These are phyloP conservation scores for Taphrina flavorubra DNA, from an alignment of 1,139 yeast species.

Conservation along the genomic window DNA sequence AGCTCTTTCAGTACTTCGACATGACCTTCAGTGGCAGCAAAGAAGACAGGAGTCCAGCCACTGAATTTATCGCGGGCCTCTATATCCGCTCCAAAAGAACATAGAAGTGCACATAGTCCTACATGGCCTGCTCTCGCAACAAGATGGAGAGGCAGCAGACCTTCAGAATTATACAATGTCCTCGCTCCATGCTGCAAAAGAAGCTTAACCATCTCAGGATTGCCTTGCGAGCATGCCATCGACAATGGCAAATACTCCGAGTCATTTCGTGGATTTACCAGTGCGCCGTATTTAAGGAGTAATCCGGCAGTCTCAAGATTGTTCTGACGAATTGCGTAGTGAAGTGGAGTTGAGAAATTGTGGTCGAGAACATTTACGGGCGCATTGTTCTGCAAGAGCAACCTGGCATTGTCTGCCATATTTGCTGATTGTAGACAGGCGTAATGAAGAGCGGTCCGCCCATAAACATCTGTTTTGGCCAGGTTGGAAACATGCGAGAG, in stretches of 20 bases:
- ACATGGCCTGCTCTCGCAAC: constrained; percentile 84
- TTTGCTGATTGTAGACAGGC: constrained; percentile 61
- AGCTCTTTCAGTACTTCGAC: constrained; percentile 71
- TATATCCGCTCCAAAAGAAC: constrained; percentile 75
- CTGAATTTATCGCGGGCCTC: constrained; percentile 82
- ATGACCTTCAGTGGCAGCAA: constrained; percentile 88
- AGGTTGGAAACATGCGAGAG: constrained; percentile 4
- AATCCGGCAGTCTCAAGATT: constrained; percentile 63
- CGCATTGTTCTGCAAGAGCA: constrained; percentile 51
- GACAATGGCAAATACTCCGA: constrained; percentile 76
- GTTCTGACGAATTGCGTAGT: constrained; percentile 75
- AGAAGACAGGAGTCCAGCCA: constrained; percentile 92
- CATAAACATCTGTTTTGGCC: constrained; percentile 63
- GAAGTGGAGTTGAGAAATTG: constrained; percentile 66
- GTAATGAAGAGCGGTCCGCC: constrained; percentile 85
- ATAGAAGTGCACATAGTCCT: constrained; percentile 68
- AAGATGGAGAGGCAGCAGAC: constrained; percentile 84
- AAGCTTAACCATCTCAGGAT: constrained; percentile 69
- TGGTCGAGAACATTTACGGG: constrained; percentile 54
- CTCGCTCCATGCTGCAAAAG: constrained; percentile 56
- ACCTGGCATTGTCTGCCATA: constrained; percentile 49
- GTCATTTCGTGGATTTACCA: constrained; percentile 53
- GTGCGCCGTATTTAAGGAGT: constrained; percentile 56
- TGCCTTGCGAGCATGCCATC: constrained; percentile 87
- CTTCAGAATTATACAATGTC: constrained; percentile 74